These are phyloP conservation scores for Trichosporon asahii DNA, from an alignment of 1,284 basidiomycete genomes.

Conservation along the genomic window DNA sequence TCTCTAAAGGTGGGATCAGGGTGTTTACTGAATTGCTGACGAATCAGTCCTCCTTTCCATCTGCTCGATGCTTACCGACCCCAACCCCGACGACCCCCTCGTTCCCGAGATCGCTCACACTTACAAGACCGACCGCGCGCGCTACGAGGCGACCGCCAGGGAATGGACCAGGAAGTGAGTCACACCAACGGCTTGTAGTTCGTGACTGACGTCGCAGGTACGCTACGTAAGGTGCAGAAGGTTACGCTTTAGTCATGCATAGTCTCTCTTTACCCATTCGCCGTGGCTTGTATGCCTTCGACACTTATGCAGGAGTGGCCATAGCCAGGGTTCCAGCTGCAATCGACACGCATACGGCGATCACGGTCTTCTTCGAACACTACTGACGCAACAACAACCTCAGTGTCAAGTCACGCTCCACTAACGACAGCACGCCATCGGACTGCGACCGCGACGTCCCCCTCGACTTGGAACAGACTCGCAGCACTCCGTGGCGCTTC, in stretches of 20 bases:
- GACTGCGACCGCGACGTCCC: neutral
- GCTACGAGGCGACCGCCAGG: constrained; percentile 90
- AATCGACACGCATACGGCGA: neutral
- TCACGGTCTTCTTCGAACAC: neutral
- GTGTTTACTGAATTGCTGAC: neutral
- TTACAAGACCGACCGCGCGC: constrained; percentile 91
- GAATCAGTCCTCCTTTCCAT: constrained; percentile 80
- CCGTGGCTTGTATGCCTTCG: constrained; percentile 3
- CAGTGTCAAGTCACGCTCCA: neutral
- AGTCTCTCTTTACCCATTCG: constrained; percentile 9
- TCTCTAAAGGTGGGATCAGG: constrained; percentile 78
- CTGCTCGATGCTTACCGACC: constrained; percentile 94
- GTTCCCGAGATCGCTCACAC: constrained; percentile 61
- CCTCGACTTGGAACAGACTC: neutral
- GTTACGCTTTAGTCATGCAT: constrained; percentile 14
- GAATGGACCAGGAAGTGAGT: constrained; percentile 94
- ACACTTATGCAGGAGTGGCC: constrained; percentile 6
- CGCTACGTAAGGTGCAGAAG: constrained; percentile 30
- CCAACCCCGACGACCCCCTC: constrained; percentile 90
- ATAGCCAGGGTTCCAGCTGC: neutral
- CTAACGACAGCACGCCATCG: neutral
- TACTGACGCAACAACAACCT: neutral
- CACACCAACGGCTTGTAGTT: neutral
- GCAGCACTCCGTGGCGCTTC: neutral
- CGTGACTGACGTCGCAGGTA: constrained; percentile 27